Conservation (phyloP, 148 eudicot species). For the Diospyros lotus region DNA sequence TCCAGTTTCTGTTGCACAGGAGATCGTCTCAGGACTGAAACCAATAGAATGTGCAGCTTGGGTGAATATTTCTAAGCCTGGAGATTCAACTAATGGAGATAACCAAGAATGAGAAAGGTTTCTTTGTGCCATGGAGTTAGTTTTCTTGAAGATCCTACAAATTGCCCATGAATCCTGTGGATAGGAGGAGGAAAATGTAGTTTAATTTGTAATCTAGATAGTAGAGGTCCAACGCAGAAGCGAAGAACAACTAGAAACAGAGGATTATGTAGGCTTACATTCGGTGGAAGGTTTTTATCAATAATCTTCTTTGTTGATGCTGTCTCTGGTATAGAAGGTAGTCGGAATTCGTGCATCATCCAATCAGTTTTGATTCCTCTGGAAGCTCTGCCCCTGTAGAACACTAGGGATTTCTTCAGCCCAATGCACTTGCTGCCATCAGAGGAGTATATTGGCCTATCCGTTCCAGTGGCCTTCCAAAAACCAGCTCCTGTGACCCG, state of each 20-base stretch:
- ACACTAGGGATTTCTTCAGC: conserved; percentile 53
- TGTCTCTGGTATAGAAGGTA: conserved; percentile 37
- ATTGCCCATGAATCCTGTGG: conserved; percentile 92
- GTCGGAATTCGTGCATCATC: conserved; percentile 83
- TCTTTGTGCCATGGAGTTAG: conserved; percentile 66
- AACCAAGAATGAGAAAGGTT: conserved; percentile 68
- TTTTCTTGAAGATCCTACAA: conserved; percentile 89
- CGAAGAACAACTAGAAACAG: not conserved
- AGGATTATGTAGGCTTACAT: conserved; percentile 26
- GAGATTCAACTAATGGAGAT: conserved; percentile 44
- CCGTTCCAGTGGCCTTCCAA: conserved; percentile 81
- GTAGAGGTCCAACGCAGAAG: not conserved
- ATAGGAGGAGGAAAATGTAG: not conserved
- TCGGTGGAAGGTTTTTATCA: conserved; percentile 30
- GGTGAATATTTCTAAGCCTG: conserved; percentile 30
- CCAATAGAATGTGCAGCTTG: conserved; percentile 26
- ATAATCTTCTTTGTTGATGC: conserved; percentile 29
- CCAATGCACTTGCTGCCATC: conserved; percentile 56
- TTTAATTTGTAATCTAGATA: not conserved
- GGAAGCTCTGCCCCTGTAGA: conserved; percentile 55
- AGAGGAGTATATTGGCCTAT: conserved; percentile 63
- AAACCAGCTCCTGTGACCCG: conserved; percentile 68
- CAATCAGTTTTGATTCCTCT: conserved; percentile 65
- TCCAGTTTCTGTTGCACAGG: conserved; percentile 44
- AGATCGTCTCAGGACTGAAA: conserved; percentile 45